These are phyloP conservation scores for Scutellaria barbata DNA, from an alignment of 257 asterid species.

Conservation along the genomic window DNA sequence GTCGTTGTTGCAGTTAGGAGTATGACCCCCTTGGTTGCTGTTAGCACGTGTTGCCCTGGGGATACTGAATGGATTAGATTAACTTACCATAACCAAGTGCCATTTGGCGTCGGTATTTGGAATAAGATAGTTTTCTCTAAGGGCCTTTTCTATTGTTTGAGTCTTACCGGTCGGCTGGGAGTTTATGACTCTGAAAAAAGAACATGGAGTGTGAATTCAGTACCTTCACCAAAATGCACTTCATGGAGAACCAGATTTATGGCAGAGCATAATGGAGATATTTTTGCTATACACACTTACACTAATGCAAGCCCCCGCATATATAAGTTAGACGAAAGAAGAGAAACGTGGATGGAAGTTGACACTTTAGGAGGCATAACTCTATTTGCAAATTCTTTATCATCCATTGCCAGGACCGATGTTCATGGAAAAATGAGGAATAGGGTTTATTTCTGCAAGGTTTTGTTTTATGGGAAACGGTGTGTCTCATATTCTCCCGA, in stretches of 20 bases:
- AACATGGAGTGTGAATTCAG: constrained; percentile 65
- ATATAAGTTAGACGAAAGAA: constrained; percentile 63
- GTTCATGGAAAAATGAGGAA: constrained; percentile 84
- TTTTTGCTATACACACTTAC: constrained; percentile 77
- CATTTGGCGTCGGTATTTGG: constrained; percentile 82
- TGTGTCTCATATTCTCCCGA: constrained; percentile 75
- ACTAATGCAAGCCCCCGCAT: constrained; percentile 71
- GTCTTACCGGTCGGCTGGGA: constrained; percentile 80
- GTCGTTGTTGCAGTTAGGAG: constrained; percentile 70
- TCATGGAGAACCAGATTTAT: constrained; percentile 94
- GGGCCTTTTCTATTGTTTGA: constrained; percentile 77
- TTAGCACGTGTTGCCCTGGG: constrained; percentile 82
- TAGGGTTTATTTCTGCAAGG: constrained; percentile 77
- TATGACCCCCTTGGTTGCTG: constrained; percentile 58
- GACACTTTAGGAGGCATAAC: constrained; percentile 68
- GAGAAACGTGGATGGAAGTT: constrained; percentile 71
- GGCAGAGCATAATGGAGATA: constrained; percentile 84
- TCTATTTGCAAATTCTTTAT: constrained; percentile 78
- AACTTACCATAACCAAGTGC: constrained; percentile 62
- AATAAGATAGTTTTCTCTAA: constrained; percentile 70
- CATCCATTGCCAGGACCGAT: constrained; percentile 74
- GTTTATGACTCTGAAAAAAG: constrained; percentile 57
- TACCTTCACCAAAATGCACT: constrained; percentile 76
- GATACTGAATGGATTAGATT: constrained; percentile 65
- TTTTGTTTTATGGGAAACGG: constrained; percentile 75